These are phyloP conservation scores for Mycena vitilis DNA, from an alignment of 768 basidiomycete genomes.

Conservation along the genomic window DNA sequence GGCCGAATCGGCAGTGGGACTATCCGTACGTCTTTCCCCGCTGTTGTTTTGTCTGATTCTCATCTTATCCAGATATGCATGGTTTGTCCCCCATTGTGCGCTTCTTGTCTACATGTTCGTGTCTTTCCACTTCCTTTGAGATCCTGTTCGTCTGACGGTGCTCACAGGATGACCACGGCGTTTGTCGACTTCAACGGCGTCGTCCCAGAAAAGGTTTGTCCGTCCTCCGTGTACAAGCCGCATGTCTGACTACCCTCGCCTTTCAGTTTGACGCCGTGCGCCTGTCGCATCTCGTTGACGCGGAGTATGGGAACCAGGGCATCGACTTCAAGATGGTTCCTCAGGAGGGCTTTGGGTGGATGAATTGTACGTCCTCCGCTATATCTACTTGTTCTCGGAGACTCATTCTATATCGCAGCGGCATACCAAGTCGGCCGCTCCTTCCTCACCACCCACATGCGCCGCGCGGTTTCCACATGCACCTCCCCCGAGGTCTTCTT, in stretches of 20 bases:
- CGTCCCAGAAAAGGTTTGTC: constrained; percentile 89
- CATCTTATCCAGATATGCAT: constrained; percentile 67
- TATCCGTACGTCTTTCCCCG: constrained; percentile 76
- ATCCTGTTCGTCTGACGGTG: neutral
- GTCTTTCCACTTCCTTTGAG: neutral
- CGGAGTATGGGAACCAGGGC: constrained; percentile 96
- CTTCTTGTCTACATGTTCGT: constrained; percentile 95
- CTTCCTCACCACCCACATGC: constrained; percentile 93
- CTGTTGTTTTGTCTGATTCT: constrained; percentile 8
- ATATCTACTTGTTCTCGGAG: neutral
- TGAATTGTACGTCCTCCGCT: constrained; percentile 77
- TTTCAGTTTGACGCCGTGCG: constrained; percentile 93
- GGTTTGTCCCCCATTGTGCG: too few species aligned
- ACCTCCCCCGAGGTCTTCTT: constrained; percentile 94
- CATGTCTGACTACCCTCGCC: constrained; percentile 21
- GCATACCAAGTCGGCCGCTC: constrained; percentile 97
- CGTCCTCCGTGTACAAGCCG: constrained; percentile 1
- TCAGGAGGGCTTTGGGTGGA: constrained; percentile 98
- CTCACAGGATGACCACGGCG: constrained; percentile 86
- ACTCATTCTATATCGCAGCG: constrained; percentile 59
- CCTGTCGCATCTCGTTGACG: constrained; percentile 95
- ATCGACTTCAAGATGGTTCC: constrained; percentile 98
- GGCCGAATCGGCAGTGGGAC: constrained; percentile 99
- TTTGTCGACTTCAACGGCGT: constrained; percentile 98
- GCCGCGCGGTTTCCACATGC: constrained; percentile 94